Base-by-base conservation (phyloP, 495 filamentous ascomycete species). In the Bryoglossum gracile region DNA sequence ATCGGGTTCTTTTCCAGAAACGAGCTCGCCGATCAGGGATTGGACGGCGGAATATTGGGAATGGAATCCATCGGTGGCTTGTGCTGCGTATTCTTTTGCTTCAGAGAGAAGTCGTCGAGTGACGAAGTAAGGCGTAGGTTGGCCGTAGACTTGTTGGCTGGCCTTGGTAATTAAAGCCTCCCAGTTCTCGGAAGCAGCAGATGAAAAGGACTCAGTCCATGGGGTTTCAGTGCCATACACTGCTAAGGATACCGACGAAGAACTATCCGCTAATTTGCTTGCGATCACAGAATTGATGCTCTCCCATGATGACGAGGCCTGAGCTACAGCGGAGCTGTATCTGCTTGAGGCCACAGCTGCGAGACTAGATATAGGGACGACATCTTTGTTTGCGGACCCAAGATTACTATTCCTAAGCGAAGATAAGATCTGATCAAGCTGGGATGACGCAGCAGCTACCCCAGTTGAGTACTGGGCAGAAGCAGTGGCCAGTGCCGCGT, bases 1-100 rank as follows among this genome's bases (percentile, higher is more conserved):
- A 11, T 81, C 75, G 4, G 87, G 84, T 61, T 95, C 86, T 63
- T 82, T 85, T 19, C 85, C 89, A 37, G 68, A 60, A 21, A 95
- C 67, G 2, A 95, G 68, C 56, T 95, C 87, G 10, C 81, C 83
- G 11, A 95, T 73, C 1, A 95, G 69, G 17, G 70, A 76, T 57
- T 82, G 77, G 2, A 94, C 69, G n/a, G 75, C 82, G 8, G 76
- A 74, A 51, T 84, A 89, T 43, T 86, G 84, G 2, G 71, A 64
- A 14, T 65, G 68, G 1, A 75, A 74, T 11, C 69, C 68, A 14
- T 72, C 66, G 5, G 74, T 70, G 13, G 75, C 76, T 21, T 73
- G 71, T 22, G 77, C 68, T 22, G 73, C 68, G 51, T 78, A 82
- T 9, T 68, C 70, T 14, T 68, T 75, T 6, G 74, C 82, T 38